phyloP scores from a whole-genome alignment of 495 filamentous ascomycete species.

The Daldinia decipiens region DNA sequence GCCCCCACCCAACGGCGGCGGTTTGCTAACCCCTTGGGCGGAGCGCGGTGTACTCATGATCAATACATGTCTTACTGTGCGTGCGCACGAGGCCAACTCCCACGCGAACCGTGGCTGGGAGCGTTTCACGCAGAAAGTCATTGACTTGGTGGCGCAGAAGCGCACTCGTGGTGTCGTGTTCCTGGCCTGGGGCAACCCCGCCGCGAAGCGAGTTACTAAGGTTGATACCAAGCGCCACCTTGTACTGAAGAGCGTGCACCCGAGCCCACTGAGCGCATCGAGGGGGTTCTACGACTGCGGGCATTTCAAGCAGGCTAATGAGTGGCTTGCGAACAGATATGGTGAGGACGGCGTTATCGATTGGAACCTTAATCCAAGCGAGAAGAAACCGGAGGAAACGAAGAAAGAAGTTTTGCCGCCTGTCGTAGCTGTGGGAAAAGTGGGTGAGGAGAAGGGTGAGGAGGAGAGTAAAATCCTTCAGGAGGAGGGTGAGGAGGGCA shows the following conservation, averaged over 20 bases:
- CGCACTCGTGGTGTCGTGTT: constrained; percentile 88
- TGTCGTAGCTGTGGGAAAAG: constrained; percentile 33
- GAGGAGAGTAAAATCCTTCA: constrained; percentile 41
- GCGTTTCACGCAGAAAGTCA: constrained; percentile 85
- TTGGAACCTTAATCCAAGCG: constrained; percentile 74
- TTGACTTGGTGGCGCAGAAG: constrained; percentile 82
- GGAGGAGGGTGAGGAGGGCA: constrained; percentile 37
- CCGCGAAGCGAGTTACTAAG: constrained; percentile 74
- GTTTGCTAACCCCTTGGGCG: constrained; percentile 91
- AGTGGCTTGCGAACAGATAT: constrained; percentile 83
- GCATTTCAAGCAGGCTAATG: constrained; percentile 89
- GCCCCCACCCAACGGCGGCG: constrained; percentile 76
- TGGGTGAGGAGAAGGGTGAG: constrained; percentile 27
- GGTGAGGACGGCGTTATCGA: constrained; percentile 83
- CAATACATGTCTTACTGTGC: constrained; percentile 93
- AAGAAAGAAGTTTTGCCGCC: constrained; percentile 22
- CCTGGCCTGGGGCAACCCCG: constrained; percentile 89
- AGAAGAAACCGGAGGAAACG: constrained; percentile 22
- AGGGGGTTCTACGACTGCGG: constrained; percentile 86
- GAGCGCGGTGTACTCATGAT: constrained; percentile 89
- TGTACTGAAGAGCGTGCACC: constrained; percentile 87
- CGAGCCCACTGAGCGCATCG: constrained; percentile 84
- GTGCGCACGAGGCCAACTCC: constrained; percentile 83
- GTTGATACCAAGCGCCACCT: constrained; percentile 77
- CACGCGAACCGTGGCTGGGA: constrained; percentile 92